A percentile compares a stretch with the other conserved stretches of the same genome.
phyloP scores from a whole-genome alignment of 768 basidiomycete genomes.

The Fomitopsis serialis region DNA sequence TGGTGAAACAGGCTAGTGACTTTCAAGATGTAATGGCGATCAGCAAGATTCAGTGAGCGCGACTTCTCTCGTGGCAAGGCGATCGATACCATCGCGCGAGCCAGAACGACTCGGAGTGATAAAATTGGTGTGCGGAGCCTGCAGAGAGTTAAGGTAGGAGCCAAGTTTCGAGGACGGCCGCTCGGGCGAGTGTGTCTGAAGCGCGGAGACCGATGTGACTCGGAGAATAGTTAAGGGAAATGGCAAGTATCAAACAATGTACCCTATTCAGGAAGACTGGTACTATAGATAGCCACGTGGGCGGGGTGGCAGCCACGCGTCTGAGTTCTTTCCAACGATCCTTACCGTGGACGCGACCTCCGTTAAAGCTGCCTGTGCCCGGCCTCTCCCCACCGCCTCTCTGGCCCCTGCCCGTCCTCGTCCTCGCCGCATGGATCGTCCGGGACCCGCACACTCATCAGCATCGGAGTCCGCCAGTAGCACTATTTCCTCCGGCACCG shows the following conservation, averaged over 20 bases:
- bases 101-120: too few species aligned
- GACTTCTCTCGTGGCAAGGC: too few species aligned
- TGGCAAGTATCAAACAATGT: constrained; percentile 4
- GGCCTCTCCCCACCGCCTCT: neutral
- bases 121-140: too few species aligned
- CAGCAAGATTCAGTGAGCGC: neutral
- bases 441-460: neutral
- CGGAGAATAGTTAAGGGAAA: neutral
- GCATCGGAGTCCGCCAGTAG: constrained; percentile 1
- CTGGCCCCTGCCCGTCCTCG: neutral
- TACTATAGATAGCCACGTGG: constrained; percentile 3
- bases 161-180: neutral
- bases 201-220: neutral
- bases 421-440: neutral
- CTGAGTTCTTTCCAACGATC: constrained; percentile 8
- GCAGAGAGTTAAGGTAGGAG: too few species aligned
- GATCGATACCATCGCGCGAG: too few species aligned
- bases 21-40: neutral
- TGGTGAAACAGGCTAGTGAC: neutral
- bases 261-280: neutral
- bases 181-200: neutral
- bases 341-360: neutral
- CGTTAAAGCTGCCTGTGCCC: constrained; percentile 3
- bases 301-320: constrained; percentile 9
- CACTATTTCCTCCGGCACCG: constrained; percentile 5